phyloP scores from a whole-genome alignment of 23 red algal genomes.

The Cyanidioschyzon merolae region DNA sequence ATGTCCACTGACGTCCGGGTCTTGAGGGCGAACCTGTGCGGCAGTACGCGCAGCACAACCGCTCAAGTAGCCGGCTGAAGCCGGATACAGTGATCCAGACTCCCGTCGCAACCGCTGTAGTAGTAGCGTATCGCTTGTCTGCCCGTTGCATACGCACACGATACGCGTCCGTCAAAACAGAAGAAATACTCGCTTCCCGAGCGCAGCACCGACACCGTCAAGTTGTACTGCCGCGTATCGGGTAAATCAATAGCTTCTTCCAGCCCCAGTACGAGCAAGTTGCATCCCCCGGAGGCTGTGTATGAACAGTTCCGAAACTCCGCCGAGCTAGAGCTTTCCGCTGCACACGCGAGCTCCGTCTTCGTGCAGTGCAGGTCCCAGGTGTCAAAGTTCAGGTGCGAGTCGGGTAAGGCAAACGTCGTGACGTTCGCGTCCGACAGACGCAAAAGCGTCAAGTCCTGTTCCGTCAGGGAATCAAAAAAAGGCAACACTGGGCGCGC shows the following conservation, averaged over 20 bases:
- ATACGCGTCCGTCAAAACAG: background rate
- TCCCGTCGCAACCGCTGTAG: background rate
- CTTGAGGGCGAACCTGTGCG: too few species aligned
- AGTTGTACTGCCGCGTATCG: background rate
- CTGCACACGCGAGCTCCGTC: background rate
- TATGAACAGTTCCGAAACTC: background rate
- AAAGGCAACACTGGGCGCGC: background rate
- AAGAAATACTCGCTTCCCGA: background rate
- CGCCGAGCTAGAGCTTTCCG: background rate
- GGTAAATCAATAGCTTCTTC: background rate
- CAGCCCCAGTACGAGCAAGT: background rate
- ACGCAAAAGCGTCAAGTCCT: background rate
- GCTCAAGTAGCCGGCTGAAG: background rate
- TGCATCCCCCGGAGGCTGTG: background rate
- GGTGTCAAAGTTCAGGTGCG: background rate
- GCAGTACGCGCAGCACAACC: too few species aligned
- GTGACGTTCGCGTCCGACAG: background rate
- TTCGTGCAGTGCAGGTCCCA: background rate
- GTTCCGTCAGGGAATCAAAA: background rate
- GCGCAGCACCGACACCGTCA: background rate
- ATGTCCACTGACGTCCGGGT: too few species aligned
- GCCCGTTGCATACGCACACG: background rate
- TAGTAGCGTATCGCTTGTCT: background rate
- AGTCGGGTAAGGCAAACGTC: background rate
- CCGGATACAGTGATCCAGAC: background rate